Evolutionary conservation across 2,329 filamentous ascomycete species (phyloP), one percentile per base, ranked within the genome.

Genomic region (Elsinoe perseae): DNA sequence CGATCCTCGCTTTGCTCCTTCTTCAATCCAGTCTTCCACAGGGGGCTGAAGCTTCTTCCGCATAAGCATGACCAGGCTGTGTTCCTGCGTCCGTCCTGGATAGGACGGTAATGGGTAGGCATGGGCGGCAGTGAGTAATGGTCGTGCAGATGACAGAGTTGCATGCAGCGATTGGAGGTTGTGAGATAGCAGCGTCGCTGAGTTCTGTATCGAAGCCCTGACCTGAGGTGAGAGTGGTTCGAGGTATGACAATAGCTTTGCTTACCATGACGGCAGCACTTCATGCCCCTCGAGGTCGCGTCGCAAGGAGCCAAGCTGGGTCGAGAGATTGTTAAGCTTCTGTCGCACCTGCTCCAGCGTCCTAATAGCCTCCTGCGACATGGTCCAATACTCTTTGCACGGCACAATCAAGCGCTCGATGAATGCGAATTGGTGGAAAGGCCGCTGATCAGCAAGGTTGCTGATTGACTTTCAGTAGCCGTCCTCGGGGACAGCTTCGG

Each of bases 1-100:
- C 21, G 56, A 40, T 3, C 57, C 59, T 27, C 50, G 50, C 20
- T 54, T 53, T 21, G 53, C 50, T 9, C 59, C 59, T 5, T 82
- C 74, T 20, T 82, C 80, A 23, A 92, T 83, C 72, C 85, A 84
- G 57, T 84, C 82, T 66, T 91, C 87, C 16, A 90, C 83, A 21
- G 81, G 78, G 0, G 88, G 87, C 62, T 93, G 89, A 50, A 90
- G 78, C 68, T 93, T 93, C 72, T 93, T 95, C 36, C 89, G 84
- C 28, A 95, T 75, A 1, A 95, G 76, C 63, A 85, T 81, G 1
- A 92, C 77, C 3, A 88, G 76, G 50, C 67, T 65, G 1, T 68
- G 72, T 68, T 70, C 67, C 79, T 84, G 63, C 80, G 84, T 34
- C 82, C 85, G 3, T 18, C 67, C 69, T 82, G 89, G 70, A 81